A percentile compares a stretch with the other conserved stretches of the same genome.
Evolutionary conservation across 2,329 filamentous ascomycete genomes (phyloP).

Genomic region (Cryphonectria nitschkei): DNA sequence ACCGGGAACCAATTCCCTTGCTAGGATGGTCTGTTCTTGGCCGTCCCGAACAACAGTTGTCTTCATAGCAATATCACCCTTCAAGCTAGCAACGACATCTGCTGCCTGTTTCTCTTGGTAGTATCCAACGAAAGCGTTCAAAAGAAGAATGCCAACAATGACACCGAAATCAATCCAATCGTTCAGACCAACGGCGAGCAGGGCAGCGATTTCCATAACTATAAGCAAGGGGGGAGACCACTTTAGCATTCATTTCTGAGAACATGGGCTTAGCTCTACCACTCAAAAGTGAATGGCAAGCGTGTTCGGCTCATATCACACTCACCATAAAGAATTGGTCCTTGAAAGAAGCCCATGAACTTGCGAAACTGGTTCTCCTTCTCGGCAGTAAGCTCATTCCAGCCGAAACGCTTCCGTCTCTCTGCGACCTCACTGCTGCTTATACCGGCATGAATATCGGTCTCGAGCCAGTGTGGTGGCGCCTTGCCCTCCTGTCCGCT

Average conservation of each 20-base stretch:
- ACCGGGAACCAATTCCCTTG: slow-evolving; percentile 72
- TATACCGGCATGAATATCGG: slow-evolving; percentile 67
- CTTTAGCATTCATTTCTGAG: background rate
- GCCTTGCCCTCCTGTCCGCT: slow-evolving; percentile 44
- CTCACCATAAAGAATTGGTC: slow-evolving; percentile 58
- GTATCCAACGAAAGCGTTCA: slow-evolving; percentile 76
- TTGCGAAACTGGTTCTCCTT: slow-evolving; percentile 73
- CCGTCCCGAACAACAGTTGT: slow-evolving; percentile 69
- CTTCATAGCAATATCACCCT: slow-evolving; percentile 78
- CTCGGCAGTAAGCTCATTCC: slow-evolving; percentile 70
- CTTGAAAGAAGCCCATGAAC: slow-evolving; percentile 73
- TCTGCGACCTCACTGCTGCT: slow-evolving; percentile 57
- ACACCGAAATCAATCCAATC: slow-evolving; percentile 77
- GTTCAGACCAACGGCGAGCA: slow-evolving; percentile 71
- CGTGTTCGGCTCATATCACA: background rate
- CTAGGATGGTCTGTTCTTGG: slow-evolving; percentile 67
- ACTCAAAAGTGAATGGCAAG: background rate
- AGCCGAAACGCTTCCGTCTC: slow-evolving; percentile 67
- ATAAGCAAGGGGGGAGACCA: slow-evolving; percentile 6
- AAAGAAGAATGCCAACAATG: slow-evolving; percentile 72
- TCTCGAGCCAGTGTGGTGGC: slow-evolving; percentile 68
- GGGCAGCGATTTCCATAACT: slow-evolving; percentile 76
- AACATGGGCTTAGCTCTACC: background rate
- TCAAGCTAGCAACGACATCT: slow-evolving; percentile 71
- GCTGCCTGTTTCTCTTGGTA: slow-evolving; percentile 79